A percentile compares a stretch with the other conserved stretches of the same genome.
Evolutionary conservation across 306 rosid species (phyloP).

Genomic region (Hippophae tibetana): DNA sequence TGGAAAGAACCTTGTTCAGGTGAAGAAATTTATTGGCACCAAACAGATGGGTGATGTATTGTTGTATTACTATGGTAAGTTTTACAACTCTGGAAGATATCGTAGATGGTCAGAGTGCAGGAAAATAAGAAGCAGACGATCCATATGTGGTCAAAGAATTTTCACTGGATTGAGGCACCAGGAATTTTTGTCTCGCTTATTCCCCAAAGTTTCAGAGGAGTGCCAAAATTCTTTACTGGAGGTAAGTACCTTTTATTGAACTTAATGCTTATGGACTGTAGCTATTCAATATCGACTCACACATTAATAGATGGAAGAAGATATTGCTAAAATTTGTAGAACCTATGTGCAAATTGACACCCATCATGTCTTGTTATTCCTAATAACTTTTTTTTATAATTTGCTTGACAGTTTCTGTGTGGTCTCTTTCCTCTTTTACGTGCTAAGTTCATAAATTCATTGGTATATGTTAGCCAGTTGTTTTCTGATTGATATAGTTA

Average conservation of each 20-base stretch:
- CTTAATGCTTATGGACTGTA: not conserved
- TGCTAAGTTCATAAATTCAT: too few relatives aligned
- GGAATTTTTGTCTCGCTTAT: constrained; percentile 69
- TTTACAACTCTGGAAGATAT: constrained; percentile 57
- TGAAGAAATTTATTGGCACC: constrained; percentile 51
- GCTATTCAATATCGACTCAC: too few relatives aligned
- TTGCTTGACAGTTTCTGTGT: too few relatives aligned
- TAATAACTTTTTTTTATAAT: too few relatives aligned
- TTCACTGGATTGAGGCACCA: constrained; percentile 79
- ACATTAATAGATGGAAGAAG: too few relatives aligned
- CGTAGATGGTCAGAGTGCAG: constrained; percentile 65
- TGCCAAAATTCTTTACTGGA: constrained; percentile 33
- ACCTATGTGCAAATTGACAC: too few relatives aligned
- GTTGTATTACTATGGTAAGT: constrained; percentile 78
- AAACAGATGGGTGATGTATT: constrained; percentile 65
- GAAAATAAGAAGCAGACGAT: constrained; percentile 58
- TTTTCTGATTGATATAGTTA: too few relatives aligned
- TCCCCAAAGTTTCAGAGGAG: constrained; percentile 39
- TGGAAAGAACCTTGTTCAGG: constrained; percentile 71
- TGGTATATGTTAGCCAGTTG: too few relatives aligned
- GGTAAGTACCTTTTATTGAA: constrained; percentile 31
- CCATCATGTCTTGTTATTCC: too few relatives aligned
- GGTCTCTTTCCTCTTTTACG: too few relatives aligned
- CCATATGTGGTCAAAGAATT: constrained; percentile 54
- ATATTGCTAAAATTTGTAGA: too few relatives aligned